phyloP scores from a whole-genome alignment of 2,329 filamentous ascomycete species.

The Zalaria obscura region DNA sequence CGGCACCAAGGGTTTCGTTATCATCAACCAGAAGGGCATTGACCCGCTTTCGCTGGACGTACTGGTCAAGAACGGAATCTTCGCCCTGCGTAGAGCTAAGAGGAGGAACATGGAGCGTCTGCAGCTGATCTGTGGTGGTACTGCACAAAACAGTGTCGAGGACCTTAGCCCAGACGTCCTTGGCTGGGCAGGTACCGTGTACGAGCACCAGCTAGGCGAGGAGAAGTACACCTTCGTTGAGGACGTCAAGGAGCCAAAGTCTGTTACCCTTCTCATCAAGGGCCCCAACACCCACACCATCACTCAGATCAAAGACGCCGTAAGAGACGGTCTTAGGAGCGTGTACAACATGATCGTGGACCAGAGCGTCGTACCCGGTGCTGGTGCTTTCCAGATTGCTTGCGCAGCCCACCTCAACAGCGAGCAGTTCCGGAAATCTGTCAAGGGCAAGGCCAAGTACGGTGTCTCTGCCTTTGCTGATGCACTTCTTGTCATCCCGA shows the following conservation, averaged over 20 bases:
- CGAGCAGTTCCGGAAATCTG: slow-evolving; percentile 71
- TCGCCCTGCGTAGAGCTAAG: slow-evolving; percentile 88
- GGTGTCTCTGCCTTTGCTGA: slow-evolving; percentile 92
- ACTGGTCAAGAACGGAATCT: slow-evolving; percentile 93
- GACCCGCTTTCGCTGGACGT: slow-evolving; percentile 93
- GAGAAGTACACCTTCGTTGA: slow-evolving; percentile 99
- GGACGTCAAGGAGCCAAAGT: slow-evolving; percentile 97
- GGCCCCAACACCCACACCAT: slow-evolving; percentile 96
- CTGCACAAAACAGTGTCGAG: slow-evolving; percentile 90
- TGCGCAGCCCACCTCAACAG: slow-evolving; percentile 78
- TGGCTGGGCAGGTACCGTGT: slow-evolving; percentile 91
- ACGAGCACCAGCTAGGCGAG: slow-evolving; percentile 93
- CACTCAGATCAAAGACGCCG: slow-evolving; percentile 88
- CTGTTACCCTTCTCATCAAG: slow-evolving; percentile 94
- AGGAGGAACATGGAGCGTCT: slow-evolving; percentile 97
- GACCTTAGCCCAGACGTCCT: slow-evolving; percentile 77
- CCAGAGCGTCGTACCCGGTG: slow-evolving; percentile 84
- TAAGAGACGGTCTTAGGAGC: slow-evolving; percentile 83
- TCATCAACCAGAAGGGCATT: slow-evolving; percentile 99
- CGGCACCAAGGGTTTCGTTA: slow-evolving; percentile 86
- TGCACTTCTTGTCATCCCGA: slow-evolving; percentile 87
- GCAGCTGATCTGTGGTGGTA: slow-evolving; percentile 84
- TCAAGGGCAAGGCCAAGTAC: slow-evolving; percentile 97
- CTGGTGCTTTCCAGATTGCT: slow-evolving; percentile 89
- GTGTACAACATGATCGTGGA: slow-evolving; percentile 99